A percentile compares a stretch with the other conserved stretches of the same genome.
These are phyloP conservation scores for Globisporangium irregulare DNA, from an alignment of 352 stramenopile genomes.

Conservation along the genomic window DNA sequence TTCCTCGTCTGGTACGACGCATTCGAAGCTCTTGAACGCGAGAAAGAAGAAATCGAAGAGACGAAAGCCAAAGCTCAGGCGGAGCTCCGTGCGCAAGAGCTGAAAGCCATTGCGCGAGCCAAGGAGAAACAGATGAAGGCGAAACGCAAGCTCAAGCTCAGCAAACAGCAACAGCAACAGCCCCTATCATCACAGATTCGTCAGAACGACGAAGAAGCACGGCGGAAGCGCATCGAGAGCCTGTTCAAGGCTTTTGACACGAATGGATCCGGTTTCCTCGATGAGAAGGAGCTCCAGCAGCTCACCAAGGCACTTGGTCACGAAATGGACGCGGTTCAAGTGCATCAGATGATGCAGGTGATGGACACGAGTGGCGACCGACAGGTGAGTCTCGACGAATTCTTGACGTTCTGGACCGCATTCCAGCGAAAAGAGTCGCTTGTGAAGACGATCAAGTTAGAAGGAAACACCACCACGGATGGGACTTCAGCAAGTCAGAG, in stretches of 20 bases:
- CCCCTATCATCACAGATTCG: not conserved
- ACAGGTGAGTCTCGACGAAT: constrained; percentile 58
- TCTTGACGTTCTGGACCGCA: constrained; percentile 64
- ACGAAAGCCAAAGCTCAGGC: constrained; percentile 43
- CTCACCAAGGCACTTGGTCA: constrained; percentile 49
- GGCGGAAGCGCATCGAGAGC: constrained; percentile 30
- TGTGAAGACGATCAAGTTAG: not conserved
- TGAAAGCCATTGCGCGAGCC: constrained; percentile 35
- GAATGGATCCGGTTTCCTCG: constrained; percentile 52
- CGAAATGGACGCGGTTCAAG: constrained; percentile 35
- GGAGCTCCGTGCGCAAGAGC: constrained; percentile 35
- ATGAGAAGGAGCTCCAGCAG: constrained; percentile 47
- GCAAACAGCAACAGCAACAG: constrained; percentile 16
- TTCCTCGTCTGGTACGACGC: constrained; percentile 56
- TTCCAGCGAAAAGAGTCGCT: constrained; percentile 36
- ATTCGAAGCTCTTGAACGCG: constrained; percentile 44
- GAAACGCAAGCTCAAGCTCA: constrained; percentile 30
- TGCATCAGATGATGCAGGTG: constrained; percentile 49
- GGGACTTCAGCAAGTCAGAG: not conserved
- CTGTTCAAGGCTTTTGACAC: constrained; percentile 63
- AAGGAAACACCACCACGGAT: not conserved
- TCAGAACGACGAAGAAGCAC: constrained; percentile 11
- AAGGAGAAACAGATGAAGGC: constrained; percentile 35
- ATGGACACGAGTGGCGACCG: constrained; percentile 67
- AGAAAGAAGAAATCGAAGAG: constrained; percentile 44